Evolutionary conservation across 1,284 basidiomycete species (phyloP).

Genomic region (Somion occarium): DNA sequence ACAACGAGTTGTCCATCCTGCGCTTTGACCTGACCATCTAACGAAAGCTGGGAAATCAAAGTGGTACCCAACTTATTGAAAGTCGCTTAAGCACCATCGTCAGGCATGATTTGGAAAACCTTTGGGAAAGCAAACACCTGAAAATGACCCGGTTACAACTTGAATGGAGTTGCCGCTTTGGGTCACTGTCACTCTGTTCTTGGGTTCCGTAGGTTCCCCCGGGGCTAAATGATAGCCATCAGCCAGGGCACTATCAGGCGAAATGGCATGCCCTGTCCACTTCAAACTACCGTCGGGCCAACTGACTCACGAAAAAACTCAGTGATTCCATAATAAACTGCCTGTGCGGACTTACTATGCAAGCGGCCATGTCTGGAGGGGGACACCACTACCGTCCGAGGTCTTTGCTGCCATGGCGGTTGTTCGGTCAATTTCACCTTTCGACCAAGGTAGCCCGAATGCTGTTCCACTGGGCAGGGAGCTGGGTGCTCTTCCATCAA

Average conservation of each 20-base stretch:
- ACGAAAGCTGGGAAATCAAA: slow-evolving; percentile 27
- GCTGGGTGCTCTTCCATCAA: slow-evolving; percentile 30
- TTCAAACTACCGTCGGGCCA: slow-evolving; percentile 41
- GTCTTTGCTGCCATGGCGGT: slow-evolving; percentile 28
- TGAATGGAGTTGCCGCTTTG: slow-evolving; percentile 24
- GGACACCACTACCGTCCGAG: slow-evolving; percentile 25
- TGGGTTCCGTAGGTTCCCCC: slow-evolving; percentile 34
- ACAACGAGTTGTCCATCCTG: slow-evolving; percentile 31
- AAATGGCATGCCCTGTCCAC: slow-evolving; percentile 38
- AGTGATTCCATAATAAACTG: not conserved
- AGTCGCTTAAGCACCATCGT: slow-evolving; percentile 14
- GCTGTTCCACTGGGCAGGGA: slow-evolving; percentile 30
- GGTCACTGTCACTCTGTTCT: slow-evolving; percentile 30
- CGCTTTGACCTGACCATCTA: slow-evolving; percentile 27
- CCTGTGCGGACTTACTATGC: slow-evolving; percentile 28
- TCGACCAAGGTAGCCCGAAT: slow-evolving; percentile 37
- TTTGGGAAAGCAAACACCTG: slow-evolving; percentile 21
- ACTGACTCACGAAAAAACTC: slow-evolving; percentile 16
- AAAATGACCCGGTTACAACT: slow-evolving; percentile 34
- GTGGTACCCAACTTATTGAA: slow-evolving; percentile 33
- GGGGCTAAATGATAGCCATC: slow-evolving; percentile 26
- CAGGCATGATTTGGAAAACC: not conserved
- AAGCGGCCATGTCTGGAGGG: slow-evolving; percentile 37
- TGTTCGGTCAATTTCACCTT: slow-evolving; percentile 36
- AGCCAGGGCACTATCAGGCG: slow-evolving; percentile 24